phyloP scores from a whole-genome alignment of 1,284 basidiomycete species.

The Ceratobasidium sp. region DNA sequence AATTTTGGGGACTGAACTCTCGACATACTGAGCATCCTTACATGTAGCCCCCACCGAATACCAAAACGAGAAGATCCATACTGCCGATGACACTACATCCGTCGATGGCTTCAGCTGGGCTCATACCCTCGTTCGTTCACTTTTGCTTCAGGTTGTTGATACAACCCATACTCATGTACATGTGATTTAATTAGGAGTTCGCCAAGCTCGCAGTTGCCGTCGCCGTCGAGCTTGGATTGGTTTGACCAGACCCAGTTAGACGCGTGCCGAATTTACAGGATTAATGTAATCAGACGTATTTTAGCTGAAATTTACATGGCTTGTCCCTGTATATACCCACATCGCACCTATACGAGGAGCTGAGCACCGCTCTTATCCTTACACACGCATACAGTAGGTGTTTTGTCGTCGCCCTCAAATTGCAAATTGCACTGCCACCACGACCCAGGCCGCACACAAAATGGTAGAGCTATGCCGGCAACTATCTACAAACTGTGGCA shows the following conservation, averaged over 20 bases:
- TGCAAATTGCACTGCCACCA: no score
- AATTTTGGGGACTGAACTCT: background rate
- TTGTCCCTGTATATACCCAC: no score
- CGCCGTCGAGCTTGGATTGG: constrained; percentile 60
- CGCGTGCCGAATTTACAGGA: no score
- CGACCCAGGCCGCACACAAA: no score
- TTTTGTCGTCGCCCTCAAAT: no score
- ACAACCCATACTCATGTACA: no score
- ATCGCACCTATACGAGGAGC: no score
- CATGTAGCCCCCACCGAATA: constrained; percentile 51
- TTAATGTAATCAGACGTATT: background rate
- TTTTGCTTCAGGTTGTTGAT: background rate
- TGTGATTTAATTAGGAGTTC: constrained; percentile 56
- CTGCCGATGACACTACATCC: constrained; percentile 62
- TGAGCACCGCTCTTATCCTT: no score
- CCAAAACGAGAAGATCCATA: constrained; percentile 64
- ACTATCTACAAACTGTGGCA: no score
- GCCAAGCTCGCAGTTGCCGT: constrained; percentile 66
- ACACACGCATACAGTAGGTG: no score
- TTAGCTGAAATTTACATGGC: no score
- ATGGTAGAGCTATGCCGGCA: no score
- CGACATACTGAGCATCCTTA: constrained; percentile 47
- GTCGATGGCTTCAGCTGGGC: constrained; percentile 65
- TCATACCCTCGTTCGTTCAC: constrained; percentile 55
- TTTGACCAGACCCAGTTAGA: background rate